Evolutionary conservation across 495 filamentous ascomycete genomes (phyloP), one percentile per base, ranked within the genome.

Genomic region (Corynascus novoguineensis): DNA sequence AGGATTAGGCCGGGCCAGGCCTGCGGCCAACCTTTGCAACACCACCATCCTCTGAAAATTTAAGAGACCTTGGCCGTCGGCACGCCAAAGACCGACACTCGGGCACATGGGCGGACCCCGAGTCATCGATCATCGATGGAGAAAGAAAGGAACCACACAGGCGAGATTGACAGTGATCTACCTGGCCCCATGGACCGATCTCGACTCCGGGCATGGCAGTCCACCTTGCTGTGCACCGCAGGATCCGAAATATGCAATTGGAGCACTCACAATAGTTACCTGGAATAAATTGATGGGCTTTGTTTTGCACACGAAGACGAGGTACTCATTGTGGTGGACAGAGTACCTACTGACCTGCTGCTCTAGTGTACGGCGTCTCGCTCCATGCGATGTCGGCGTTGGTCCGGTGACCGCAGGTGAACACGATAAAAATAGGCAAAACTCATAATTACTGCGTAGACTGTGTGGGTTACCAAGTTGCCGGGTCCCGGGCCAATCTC

Each of bases 151-250:
- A n/a, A n/a, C n/a, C n/a, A 27, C 46, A 41, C 45, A 56, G 25
- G 53, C 45, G 53, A 56, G 53, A 56, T 56, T 56, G 53, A 42
- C 53, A 47, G 40, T 41, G 14, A 50, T 41, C 53, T 56, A 19
- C 45, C 34, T 31, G 32, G 14, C 8, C 38, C 51, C n/a, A n/a
- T n/a, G n/a, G n/a, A 29, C 51, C 10, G 11, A 24, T 54, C 28
- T 15, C 6, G 50, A 22, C 25, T 22, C 50, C 51, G 40, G 40
- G 29, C 50, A 8, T 21, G 3, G 1, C 50, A n/a, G 37, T 15
- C 27, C 14, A 11, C 25, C 12, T 14, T 24, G 47, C 17, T 28
- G 17, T 19, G 34, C 31, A 25, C 50, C 24, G 24, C 50, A 42
- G 14, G 49, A 11, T 15, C 34, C 11, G 5, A 28, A 31, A 14